Evolutionary conservation across 2,329 filamentous ascomycete genomes (phyloP).

Genomic region (Tolypocladium capitatum): DNA sequence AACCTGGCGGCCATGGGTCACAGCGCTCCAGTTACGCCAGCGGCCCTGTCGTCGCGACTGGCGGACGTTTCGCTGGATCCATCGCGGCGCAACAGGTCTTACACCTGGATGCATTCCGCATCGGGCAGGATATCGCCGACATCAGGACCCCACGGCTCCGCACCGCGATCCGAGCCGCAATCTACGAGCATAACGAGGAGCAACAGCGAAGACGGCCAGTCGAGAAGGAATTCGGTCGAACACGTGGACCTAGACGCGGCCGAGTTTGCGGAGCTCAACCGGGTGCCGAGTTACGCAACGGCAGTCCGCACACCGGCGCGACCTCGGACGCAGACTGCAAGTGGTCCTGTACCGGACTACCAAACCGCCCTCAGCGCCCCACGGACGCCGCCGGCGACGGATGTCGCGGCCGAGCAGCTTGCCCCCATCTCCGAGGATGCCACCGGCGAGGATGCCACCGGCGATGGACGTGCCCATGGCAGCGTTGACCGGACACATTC

Average conservation of each 20-base stretch:
- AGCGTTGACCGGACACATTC: background rate
- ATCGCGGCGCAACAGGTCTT: slow-evolving; percentile 31
- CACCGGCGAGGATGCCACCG: slow-evolving; percentile 12
- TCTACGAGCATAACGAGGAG: slow-evolving; percentile 38
- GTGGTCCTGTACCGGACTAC: slow-evolving; percentile 51
- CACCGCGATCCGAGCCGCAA: slow-evolving; percentile 26
- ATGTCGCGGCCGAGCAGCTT: slow-evolving; percentile 15
- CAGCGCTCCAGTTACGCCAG: slow-evolving; percentile 26
- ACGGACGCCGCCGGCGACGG: slow-evolving; percentile 28
- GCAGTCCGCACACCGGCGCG: slow-evolving; percentile 54
- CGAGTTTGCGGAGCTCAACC: slow-evolving; percentile 52
- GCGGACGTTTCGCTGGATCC: slow-evolving; percentile 52
- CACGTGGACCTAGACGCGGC: slow-evolving; percentile 43
- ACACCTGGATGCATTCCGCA: slow-evolving; percentile 27
- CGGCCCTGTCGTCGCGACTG: slow-evolving; percentile 48
- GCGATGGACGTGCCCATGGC: slow-evolving; percentile 5
- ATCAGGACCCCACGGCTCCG: slow-evolving; percentile 20
- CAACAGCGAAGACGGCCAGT: slow-evolving; percentile 37
- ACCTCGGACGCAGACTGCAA: slow-evolving; percentile 34
- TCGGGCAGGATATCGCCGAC: slow-evolving; percentile 32
- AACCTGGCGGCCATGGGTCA: slow-evolving; percentile 48
- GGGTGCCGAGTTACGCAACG: slow-evolving; percentile 66
- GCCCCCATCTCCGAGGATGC: slow-evolving; percentile 19
- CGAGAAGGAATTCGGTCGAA: slow-evolving; percentile 41
- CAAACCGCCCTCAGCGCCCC: slow-evolving; percentile 44